phyloP scores from a whole-genome alignment of 805 yeast genomes.

The Candida bentonensis region DNA sequence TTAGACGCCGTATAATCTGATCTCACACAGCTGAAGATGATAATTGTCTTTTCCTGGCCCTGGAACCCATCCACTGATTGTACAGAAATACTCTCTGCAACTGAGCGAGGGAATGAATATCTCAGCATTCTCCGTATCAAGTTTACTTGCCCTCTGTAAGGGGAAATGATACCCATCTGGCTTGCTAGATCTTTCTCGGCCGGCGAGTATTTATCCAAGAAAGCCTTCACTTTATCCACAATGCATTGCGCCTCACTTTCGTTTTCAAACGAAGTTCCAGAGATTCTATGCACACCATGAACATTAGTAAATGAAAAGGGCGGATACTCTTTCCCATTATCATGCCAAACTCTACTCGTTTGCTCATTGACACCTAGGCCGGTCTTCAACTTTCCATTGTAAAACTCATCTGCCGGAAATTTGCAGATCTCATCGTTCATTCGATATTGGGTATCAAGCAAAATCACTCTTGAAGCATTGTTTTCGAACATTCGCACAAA shows the following conservation, averaged over 20 bases:
- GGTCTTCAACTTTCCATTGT: conserved; percentile 54
- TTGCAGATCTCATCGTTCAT: conserved; percentile 88
- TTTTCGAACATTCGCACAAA: conserved; percentile 84
- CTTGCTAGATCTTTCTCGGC: conserved; percentile 42
- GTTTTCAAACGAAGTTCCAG: conserved; percentile 53
- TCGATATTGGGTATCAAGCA: conserved; percentile 86
- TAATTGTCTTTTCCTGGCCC: conserved; percentile 93
- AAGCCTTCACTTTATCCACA: conserved; percentile 43
- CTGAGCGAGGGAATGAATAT: conserved; percentile 44
- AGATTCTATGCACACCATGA: conserved; percentile 46
- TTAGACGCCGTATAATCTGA: conserved; percentile 40
- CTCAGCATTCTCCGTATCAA: conserved; percentile 43
- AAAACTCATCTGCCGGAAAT: conserved; percentile 80
- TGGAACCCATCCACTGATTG: conserved; percentile 97
- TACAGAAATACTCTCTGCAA: conserved; percentile 61
- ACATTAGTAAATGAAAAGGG: conserved; percentile 73
- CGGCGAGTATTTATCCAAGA: conserved; percentile 35
- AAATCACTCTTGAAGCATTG: conserved; percentile 43
- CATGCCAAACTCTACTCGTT: conserved; percentile 69
- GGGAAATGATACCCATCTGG: conserved; percentile 81
- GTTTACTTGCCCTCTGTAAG: conserved; percentile 78
- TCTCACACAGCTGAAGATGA: conserved; percentile 89
- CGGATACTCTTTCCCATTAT: conserved; percentile 30
- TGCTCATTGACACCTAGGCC: conserved; percentile 57
- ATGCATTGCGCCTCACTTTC: conserved; percentile 59